These are phyloP conservation scores for Dactylellina leptospora DNA, from an alignment of 2,329 filamentous ascomycete species.

Conservation along the genomic window DNA sequence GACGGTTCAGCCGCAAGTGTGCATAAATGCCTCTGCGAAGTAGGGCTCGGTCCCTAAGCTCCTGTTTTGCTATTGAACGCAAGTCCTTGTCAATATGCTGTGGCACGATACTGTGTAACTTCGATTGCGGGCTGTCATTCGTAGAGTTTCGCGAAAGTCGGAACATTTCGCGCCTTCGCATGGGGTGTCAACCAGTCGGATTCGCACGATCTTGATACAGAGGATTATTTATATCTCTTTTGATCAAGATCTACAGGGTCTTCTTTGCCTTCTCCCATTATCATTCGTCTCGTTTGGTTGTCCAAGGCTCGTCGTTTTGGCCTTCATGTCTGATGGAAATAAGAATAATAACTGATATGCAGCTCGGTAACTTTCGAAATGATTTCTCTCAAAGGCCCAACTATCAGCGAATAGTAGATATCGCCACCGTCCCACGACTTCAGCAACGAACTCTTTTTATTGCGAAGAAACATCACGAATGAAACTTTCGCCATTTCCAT, in stretches of 20 bases:
- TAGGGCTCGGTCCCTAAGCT: background rate
- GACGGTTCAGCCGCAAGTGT: background rate
- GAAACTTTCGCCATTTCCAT: background rate
- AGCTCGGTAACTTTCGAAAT: background rate
- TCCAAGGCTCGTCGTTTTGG: background rate
- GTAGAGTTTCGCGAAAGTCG: constrained; percentile 24
- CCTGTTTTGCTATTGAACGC: background rate
- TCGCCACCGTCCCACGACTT: too few species aligned
- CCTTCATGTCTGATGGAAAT: constrained; percentile 17
- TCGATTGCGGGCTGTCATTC: background rate
- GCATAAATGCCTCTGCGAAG: background rate
- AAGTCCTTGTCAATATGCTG: too few species aligned
- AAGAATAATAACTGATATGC: constrained; percentile 23
- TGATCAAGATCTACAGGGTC: background rate
- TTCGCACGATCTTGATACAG: constrained; percentile 15
- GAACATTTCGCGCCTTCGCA: constrained; percentile 15
- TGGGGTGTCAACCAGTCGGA: constrained; percentile 17
- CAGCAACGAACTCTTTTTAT: too few species aligned
- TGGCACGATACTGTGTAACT: constrained; percentile 20
- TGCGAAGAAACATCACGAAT: too few species aligned
- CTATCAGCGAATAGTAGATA: too few species aligned
- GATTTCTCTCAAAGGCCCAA: too few species aligned
- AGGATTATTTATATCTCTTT: too few species aligned
- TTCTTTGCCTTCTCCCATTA: too few species aligned
- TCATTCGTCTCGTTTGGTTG: too few species aligned